Evolutionary conservation across 768 basidiomycete species (phyloP).

Genomic region (Bullera alba): DNA sequence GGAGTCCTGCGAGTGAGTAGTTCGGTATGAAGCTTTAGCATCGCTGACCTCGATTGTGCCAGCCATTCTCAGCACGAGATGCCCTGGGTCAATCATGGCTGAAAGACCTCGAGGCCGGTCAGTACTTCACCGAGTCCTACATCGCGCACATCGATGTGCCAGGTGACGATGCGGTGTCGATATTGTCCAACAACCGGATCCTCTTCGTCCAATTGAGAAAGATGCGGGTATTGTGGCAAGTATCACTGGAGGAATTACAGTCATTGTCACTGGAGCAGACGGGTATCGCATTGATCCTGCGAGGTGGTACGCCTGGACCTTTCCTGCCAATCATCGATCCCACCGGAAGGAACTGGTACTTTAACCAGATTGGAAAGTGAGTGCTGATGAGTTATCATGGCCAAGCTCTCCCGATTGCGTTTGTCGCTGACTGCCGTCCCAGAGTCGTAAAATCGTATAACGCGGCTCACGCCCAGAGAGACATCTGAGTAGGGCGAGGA

Average conservation of each 20-base stretch:
- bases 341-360: conserved; percentile 46
- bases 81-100: conserved; percentile 95
- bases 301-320: conserved; percentile 53
- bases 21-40: background rate
- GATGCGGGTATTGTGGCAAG: conserved; percentile 82
- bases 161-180: conserved; percentile 60
- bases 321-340: conserved; percentile 48
- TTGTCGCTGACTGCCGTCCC: background rate
- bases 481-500: conserved; percentile 22
- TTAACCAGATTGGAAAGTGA: conserved; percentile 47
- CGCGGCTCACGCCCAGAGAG: conserved; percentile 30
- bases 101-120: conserved; percentile 72
- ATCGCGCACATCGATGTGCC: conserved; percentile 84
- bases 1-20: conserved; percentile 71
- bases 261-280: conserved; percentile 84
- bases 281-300: conserved; percentile 71
- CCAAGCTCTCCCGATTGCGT: background rate
- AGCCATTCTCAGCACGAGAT: conserved; percentile 86
- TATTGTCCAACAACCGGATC: conserved; percentile 67
- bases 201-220: conserved; percentile 78
- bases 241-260: conserved; percentile 77
- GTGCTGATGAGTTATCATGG: conserved; percentile 7
- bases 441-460: conserved; percentile 41
- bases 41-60: conserved; percentile 6
- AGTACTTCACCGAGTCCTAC: conserved; percentile 74